These are phyloP conservation scores for Aureobasidium sp. DNA, from an alignment of 2,329 filamentous ascomycete species.

Conservation along the genomic window DNA sequence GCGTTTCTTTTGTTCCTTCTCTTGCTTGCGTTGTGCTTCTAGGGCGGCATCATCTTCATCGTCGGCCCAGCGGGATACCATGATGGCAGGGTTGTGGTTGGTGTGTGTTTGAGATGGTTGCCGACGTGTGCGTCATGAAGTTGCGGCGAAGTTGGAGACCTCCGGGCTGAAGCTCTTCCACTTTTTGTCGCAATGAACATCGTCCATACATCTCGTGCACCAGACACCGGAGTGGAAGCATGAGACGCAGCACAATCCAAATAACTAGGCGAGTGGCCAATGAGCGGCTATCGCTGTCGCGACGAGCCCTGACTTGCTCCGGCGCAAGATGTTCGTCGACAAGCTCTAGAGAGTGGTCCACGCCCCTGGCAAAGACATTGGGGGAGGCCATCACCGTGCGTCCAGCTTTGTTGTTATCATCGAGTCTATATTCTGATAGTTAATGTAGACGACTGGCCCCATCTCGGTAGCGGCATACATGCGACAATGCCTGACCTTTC, in stretches of 20 bases:
- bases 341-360: slow-evolving; percentile 69
- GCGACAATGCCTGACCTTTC: slow-evolving; percentile 94
- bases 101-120: not conserved
- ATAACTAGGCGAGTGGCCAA: not conserved
- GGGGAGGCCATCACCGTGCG: slow-evolving; percentile 76
- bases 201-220: not conserved
- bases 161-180: not conserved
- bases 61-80: slow-evolving; percentile 74
- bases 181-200: slow-evolving; percentile 7
- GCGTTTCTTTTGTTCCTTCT: slow-evolving; percentile 85
- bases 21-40: slow-evolving; percentile 62
- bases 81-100: slow-evolving; percentile 11
- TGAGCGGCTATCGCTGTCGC: not conserved
- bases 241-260: slow-evolving; percentile 14
- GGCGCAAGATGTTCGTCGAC: slow-evolving; percentile 36
- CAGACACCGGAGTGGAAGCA: slow-evolving; percentile 3
- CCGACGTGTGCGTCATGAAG: slow-evolving; percentile 1
- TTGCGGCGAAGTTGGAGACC: slow-evolving; percentile 11
- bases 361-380: slow-evolving; percentile 79
- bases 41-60: slow-evolving; percentile 71
- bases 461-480: slow-evolving; percentile 90
- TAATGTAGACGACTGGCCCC: slow-evolving; percentile 69
- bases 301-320: slow-evolving; percentile 14
- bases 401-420: slow-evolving; percentile 8
- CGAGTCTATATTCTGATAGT: not conserved